phyloP scores from a whole-genome alignment of 306 rosid species.

The Trifolium repens region DNA sequence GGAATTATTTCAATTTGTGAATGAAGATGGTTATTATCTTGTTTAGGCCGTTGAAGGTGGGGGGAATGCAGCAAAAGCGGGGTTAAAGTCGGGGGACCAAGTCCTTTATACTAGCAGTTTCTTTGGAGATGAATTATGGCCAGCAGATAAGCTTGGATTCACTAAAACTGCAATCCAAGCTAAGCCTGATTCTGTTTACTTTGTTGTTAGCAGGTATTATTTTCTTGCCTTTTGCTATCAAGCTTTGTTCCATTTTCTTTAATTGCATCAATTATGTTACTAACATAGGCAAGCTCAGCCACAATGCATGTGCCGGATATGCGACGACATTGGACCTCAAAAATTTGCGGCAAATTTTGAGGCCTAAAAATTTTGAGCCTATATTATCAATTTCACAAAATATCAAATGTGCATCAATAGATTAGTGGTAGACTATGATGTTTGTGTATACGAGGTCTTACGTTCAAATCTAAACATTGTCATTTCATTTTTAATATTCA shows the following conservation, averaged over 20 bases:
- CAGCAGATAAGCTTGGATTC: slow-evolving; percentile 98
- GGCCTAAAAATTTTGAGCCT: too few species aligned
- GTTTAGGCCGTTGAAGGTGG: slow-evolving; percentile 89
- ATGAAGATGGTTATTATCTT: slow-evolving; percentile 34
- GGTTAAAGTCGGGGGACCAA: slow-evolving; percentile 88
- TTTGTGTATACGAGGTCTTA: too few species aligned
- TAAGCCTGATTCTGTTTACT: slow-evolving; percentile 92
- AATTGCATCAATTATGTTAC: slow-evolving; percentile 22
- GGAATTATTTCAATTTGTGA: slow-evolving; percentile 7
- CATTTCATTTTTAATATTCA: too few species aligned
- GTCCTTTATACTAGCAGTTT: slow-evolving; percentile 95
- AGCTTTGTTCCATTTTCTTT: slow-evolving; percentile 20
- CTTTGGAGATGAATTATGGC: slow-evolving; percentile 99
- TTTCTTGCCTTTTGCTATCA: slow-evolving; percentile 15
- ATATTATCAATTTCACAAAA: too few species aligned
- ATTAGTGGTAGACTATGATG: too few species aligned
- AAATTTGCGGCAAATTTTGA: too few species aligned
- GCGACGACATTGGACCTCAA: too few species aligned
- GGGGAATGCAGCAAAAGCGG: slow-evolving; percentile 97
- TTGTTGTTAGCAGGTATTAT: slow-evolving; percentile 95
- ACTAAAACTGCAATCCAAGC: slow-evolving; percentile 97
- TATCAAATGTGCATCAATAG: too few species aligned
- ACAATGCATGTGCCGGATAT: too few species aligned
- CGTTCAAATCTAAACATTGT: too few species aligned
- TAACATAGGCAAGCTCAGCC: background rate